Base-by-base conservation (phyloP, 345 rosid species). In the Syzygium grande region DNA sequence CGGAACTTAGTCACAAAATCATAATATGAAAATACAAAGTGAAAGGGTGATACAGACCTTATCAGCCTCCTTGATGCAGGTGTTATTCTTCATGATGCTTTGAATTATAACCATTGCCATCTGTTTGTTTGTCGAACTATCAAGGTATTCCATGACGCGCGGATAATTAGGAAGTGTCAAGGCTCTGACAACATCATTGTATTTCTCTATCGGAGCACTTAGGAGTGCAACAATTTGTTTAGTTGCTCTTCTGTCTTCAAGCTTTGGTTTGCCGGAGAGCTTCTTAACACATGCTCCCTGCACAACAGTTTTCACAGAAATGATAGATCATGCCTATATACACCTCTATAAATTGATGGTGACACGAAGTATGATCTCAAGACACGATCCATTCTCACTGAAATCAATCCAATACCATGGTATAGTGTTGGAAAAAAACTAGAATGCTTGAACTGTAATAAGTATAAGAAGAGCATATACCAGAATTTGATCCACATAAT, bases 401-500 rank as follows among this genome's bases (percentile, higher is more conserved):
- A 21, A 34, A 73, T 73, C 49, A 73, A 49, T 34, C 14, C 7
- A 73, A 38, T 58, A 58, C n/a, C 63, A 58, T 58, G 12, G n/a
- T 58, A 58, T 58, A 12, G 13, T 11, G 63, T 58, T 58, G 63
- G n/a, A 5, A 25, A 58, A 58, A 80, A 29, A 87, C 22, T 52
- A 11, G 85, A 84, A 86, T 12, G 54, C 34, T 51, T 63, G 41
- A 27, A 25, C 38, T 86, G 38, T n/a, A 87, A 79, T 63, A 84
- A 87, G 52, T 51, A 68, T 61, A 23, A 52, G 89, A 91, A 90
- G 58, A 87, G 85, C 53, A 88, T 90, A 90, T 96, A 97, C 99
- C 99, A 97, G 90, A 29, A 97, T 94, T 95, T 96, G 98, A 93
- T 97, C 98, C 88, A 95, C 98, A 92, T 97, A 97, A 92, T 95